Base-by-base conservation (phyloP, 2,329 filamentous ascomycete genomes). In the Fusarium phyllophilum region DNA sequence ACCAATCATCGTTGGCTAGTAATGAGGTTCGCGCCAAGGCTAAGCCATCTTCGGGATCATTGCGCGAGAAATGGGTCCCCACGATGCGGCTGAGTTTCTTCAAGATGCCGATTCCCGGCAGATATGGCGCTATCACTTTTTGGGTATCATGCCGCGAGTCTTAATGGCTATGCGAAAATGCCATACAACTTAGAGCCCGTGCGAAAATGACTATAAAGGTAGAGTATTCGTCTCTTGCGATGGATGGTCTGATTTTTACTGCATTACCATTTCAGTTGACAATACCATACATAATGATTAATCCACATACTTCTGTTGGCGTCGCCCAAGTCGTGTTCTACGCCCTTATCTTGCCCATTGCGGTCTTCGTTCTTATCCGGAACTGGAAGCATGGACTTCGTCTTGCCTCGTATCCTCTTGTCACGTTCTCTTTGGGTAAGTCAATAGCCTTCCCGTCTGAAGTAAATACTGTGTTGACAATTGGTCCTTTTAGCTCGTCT, bases 401-500 rank as follows among this genome's bases (percentile, higher is more conserved):
- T 24, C 44, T 52, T 10, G 57, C 57, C 8, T 60, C 57, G 1
- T 52, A 60, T 0, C 44, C 57, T 0, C 33, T 60, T 1, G 26
- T 52, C 5, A 52, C 57, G 0, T 52, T 60, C 44, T 52, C 57
- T 8, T 12, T 38, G 1, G 20, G 57, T 52, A 22, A 13, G 22
- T 10, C 0, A 15, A 10, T 18, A 8, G 8, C 8, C 7, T 6
- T 3, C 1, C 4, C 8, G 2, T 12, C 31, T 17, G 0, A 0
- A 34, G 29, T 9, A 15, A 26, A 18, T 0, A 6, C 1, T 18
- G 3, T 31, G 2, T 42, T 51, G 1, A 51, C 12, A 1, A 17
- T 18, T 17, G 4, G 8, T 4, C 9, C 15, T 11, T 13, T 22
- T 15, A 60, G 57, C 36, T 52, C 57, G 57, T 0, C 8, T 60